These are phyloP conservation scores for Kodamaea fukazawae DNA, from an alignment of 805 yeast genomes.

Conservation along the genomic window DNA sequence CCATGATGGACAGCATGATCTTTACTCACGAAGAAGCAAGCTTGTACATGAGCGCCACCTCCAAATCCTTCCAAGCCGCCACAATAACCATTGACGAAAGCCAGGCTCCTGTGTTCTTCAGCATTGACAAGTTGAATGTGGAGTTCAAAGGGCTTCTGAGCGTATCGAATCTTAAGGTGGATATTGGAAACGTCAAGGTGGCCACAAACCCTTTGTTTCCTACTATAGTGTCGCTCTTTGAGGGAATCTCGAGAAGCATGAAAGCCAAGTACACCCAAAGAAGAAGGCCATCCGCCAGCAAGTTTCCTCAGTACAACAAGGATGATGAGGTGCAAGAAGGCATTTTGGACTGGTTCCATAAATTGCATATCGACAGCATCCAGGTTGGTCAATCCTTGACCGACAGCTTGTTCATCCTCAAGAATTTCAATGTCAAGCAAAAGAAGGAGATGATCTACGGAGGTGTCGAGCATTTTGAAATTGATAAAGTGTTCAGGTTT, in stretches of 20 bases:
- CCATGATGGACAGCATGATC: slow-evolving; percentile 56
- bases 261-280: slow-evolving; percentile 33
- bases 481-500: slow-evolving; percentile 28
- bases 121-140: slow-evolving; percentile 36
- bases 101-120: slow-evolving; percentile 21
- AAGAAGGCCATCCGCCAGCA: slow-evolving; percentile 14
- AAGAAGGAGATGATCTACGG: slow-evolving; percentile 47
- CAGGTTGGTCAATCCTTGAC: slow-evolving; percentile 46
- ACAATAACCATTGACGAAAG: neutral
- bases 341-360: slow-evolving; percentile 28
- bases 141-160: slow-evolving; percentile 48
- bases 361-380: slow-evolving; percentile 36
- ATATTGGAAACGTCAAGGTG: slow-evolving; percentile 39
- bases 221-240: slow-evolving; percentile 33
- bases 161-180: slow-evolving; percentile 35
- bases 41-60: slow-evolving; percentile 80
- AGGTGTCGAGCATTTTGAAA: slow-evolving; percentile 36
- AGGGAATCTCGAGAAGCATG: slow-evolving; percentile 35
- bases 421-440: slow-evolving; percentile 40
- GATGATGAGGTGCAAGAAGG: slow-evolving; percentile 10
- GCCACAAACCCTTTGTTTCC: slow-evolving; percentile 46
- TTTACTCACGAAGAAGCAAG: slow-evolving; percentile 69
- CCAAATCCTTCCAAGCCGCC: slow-evolving; percentile 36
- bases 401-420: slow-evolving; percentile 19
- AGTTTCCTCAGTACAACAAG: slow-evolving; percentile 26